Conservation (phyloP, 805 yeast genomes). For the Yarrowia sp. region DNA sequence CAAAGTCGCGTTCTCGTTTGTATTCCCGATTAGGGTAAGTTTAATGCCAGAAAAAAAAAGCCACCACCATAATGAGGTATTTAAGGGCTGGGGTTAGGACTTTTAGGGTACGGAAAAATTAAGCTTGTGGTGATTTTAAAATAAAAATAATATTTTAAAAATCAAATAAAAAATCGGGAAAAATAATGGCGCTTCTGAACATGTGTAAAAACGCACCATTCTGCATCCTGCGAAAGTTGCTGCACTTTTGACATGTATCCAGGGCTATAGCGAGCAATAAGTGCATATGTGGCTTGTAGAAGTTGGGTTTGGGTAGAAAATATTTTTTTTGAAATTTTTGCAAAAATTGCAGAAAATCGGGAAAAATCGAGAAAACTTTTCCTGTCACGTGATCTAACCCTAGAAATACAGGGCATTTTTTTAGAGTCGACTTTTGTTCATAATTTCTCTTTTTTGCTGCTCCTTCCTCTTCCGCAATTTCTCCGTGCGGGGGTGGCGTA, state of each 20-base stretch:
- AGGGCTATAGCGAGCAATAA: too few species aligned
- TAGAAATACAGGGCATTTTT: too few species aligned
- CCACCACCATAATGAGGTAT: too few species aligned
- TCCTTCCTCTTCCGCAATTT: not conserved
- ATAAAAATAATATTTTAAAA: too few species aligned
- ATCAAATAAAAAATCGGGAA: not conserved
- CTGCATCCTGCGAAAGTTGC: too few species aligned
- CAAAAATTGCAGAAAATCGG: not conserved
- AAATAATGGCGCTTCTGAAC: not conserved
- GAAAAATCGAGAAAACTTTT: not conserved
- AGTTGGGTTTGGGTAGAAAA: not conserved
- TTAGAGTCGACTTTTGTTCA: too few species aligned
- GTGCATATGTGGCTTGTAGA: not conserved
- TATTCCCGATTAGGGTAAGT: not conserved
- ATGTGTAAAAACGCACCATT: not conserved
- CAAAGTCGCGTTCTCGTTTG: not conserved
- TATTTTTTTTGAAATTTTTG: not conserved
- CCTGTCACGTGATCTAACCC: too few species aligned
- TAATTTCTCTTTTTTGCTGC: too few species aligned
- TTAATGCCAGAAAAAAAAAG: too few species aligned
- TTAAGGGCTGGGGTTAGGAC: too few species aligned
- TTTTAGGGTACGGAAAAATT: too few species aligned
- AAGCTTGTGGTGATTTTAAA: too few species aligned
- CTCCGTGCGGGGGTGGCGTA: conserved; percentile 19
- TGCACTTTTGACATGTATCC: not conserved